These are phyloP conservation scores for Cyclotella sp. DNA, from an alignment of 108 stramenopile genomes.

Conservation along the genomic window DNA sequence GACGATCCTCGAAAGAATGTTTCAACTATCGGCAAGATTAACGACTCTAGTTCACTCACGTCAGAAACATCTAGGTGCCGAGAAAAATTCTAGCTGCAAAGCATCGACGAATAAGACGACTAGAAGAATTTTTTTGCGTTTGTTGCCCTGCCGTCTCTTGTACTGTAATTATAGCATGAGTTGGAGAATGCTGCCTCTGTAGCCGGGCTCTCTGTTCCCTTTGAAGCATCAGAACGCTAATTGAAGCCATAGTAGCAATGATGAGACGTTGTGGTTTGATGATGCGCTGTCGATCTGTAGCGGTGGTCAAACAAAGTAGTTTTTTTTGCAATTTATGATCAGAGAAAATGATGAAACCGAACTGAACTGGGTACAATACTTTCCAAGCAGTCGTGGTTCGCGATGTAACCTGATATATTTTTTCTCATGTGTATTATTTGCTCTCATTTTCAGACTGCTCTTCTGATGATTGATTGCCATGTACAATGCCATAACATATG, in stretches of 20 bases:
- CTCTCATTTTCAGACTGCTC: too few species aligned
- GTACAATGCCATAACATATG: too few species aligned
- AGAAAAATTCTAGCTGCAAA: background rate
- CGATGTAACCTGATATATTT: too few species aligned
- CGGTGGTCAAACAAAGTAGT: too few species aligned
- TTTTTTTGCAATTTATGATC: background rate
- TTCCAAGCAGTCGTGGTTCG: too few species aligned
- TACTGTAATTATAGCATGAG: background rate
- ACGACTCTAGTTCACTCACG: background rate
- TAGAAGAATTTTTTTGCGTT: background rate
- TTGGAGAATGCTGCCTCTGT: background rate
- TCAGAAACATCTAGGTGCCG: background rate
- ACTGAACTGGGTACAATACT: too few species aligned
- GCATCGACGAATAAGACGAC: conserved; percentile 10
- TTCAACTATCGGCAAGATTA: background rate
- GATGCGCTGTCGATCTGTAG: background rate
- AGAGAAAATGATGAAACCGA: too few species aligned
- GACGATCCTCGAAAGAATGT: too few species aligned
- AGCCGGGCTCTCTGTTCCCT: background rate
- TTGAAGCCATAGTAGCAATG: conserved; percentile 2
- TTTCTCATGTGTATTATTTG: too few species aligned
- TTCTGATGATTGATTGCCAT: too few species aligned
- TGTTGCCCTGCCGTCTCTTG: background rate
- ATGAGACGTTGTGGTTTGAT: background rate
- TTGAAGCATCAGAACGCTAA: background rate